Percentiles rank a stretch among this genome's conserved stretches.
phyloP scores from a whole-genome alignment of 2,329 filamentous ascomycete species.

The Verticillium zaregamsianum region DNA sequence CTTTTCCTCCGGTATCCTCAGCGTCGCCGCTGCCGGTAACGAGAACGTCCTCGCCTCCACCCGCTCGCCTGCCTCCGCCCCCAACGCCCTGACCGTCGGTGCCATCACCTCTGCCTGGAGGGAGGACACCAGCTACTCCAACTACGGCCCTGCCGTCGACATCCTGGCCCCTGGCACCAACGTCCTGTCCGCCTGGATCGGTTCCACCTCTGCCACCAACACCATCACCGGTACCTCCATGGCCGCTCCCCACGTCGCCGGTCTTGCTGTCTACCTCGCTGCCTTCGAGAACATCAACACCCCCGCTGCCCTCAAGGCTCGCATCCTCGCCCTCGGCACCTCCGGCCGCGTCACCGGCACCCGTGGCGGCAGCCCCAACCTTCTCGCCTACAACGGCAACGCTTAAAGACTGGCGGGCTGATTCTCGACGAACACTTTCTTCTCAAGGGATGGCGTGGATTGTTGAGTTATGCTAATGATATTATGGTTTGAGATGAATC shows the following conservation, averaged over 20 bases:
- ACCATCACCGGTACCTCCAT: conserved; percentile 39
- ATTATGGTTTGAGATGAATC: not conserved
- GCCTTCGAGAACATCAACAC: conserved; percentile 27
- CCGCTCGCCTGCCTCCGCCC: conserved; percentile 43
- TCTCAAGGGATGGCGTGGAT: not conserved
- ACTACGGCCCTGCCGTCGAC: conserved; percentile 42
- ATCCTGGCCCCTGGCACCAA: conserved; percentile 46
- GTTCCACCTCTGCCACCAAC: conserved; percentile 51
- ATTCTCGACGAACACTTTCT: not conserved
- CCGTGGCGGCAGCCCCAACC: conserved; percentile 42
- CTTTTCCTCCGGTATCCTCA: conserved; percentile 40
- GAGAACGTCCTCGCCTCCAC: conserved; percentile 27
- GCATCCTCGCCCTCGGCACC: conserved; percentile 38
- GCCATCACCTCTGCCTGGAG: conserved; percentile 36
- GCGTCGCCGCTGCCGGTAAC: conserved; percentile 53
- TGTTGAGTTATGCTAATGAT: not conserved
- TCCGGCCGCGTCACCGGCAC: conserved; percentile 35
- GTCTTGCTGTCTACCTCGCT: conserved; percentile 20
- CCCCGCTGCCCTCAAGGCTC: conserved; percentile 41
- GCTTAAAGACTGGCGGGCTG: not conserved
- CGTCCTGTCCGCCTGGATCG: conserved; percentile 43
- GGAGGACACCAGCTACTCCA: conserved; percentile 39
- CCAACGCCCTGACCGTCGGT: conserved; percentile 47
- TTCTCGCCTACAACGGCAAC: conserved; percentile 51
- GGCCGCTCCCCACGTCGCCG: conserved; percentile 16